These are phyloP conservation scores for Penicillium sp. DNA, from an alignment of 2,329 filamentous ascomycete genomes.

Conservation along the genomic window DNA sequence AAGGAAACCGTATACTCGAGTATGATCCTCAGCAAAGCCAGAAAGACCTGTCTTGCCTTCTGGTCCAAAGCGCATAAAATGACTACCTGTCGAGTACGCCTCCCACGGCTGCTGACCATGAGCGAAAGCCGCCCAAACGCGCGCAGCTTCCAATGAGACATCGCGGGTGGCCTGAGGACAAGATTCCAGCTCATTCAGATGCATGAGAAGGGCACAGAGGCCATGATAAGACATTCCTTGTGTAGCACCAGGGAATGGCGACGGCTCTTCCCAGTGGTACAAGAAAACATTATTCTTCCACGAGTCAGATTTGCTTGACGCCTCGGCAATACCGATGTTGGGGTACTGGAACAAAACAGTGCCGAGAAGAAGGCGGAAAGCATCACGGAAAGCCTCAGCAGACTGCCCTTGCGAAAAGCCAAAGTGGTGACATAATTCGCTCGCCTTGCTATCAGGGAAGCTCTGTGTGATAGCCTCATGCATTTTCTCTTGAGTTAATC, in stretches of 20 bases:
- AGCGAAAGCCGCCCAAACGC: conserved; percentile 8
- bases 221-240: conserved; percentile 10
- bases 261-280: conserved; percentile 9
- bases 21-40: not conserved
- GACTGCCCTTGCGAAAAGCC: conserved; percentile 2
- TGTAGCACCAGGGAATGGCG: conserved; percentile 7
- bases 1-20: not conserved
- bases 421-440: conserved; percentile 2
- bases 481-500: not conserved
- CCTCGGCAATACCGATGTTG: conserved; percentile 1
- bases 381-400: conserved; percentile 2
- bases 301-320: not conserved
- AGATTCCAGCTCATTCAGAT: conserved; percentile 6
- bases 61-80: conserved; percentile 13
- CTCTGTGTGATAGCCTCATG: not conserved
- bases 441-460: not conserved
- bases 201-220: conserved; percentile 7
- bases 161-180: conserved; percentile 4
- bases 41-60: not conserved
- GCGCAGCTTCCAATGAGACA: conserved; percentile 2
- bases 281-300: conserved; percentile 4
- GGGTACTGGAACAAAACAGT: conserved; percentile 2
- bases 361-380: conserved; percentile 6
- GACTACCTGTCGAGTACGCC: not conserved
- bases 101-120: conserved; percentile 11